phyloP scores from a whole-genome alignment of 176 grass and related monocot species.

The Lolium rigidum region DNA sequence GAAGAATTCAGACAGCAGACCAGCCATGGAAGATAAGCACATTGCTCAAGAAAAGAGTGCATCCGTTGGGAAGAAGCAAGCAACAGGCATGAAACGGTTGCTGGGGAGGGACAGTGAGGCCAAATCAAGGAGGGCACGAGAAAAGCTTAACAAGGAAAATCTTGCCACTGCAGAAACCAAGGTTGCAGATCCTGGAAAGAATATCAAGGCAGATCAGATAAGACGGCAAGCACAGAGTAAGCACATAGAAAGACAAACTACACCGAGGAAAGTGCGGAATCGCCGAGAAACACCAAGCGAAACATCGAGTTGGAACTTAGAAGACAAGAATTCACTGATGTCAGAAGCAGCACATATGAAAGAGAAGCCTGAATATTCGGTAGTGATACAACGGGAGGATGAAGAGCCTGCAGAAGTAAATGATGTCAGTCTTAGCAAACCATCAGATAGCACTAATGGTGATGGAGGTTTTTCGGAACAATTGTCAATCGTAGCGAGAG shows the following conservation, averaged over 20 bases:
- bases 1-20: conserved; percentile 41
- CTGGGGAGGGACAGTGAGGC: conserved; percentile 39
- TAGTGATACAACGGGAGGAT: conserved; percentile 9
- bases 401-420: background rate
- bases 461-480: background rate
- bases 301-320: conserved; percentile 18
- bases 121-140: conserved; percentile 29
- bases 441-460: background rate
- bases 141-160: conserved; percentile 53
- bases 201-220: conserved; percentile 30
- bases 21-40: conserved; percentile 34
- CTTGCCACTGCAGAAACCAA: conserved; percentile 17
- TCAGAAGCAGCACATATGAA: conserved; percentile 33
- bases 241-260: conserved; percentile 31
- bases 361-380: conserved; percentile 10
- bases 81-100: conserved; percentile 29
- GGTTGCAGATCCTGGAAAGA: conserved; percentile 29
- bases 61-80: conserved; percentile 38
- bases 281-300: conserved; percentile 19
- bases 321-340: conserved; percentile 31
- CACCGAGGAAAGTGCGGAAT: conserved; percentile 27
- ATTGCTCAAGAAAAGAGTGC: conserved; percentile 35
- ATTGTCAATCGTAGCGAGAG: background rate
- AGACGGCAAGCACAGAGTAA: conserved; percentile 43
- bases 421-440: background rate